phyloP scores from a whole-genome alignment of 2,329 filamentous ascomycete species.

The Botrytis paeoniae region DNA sequence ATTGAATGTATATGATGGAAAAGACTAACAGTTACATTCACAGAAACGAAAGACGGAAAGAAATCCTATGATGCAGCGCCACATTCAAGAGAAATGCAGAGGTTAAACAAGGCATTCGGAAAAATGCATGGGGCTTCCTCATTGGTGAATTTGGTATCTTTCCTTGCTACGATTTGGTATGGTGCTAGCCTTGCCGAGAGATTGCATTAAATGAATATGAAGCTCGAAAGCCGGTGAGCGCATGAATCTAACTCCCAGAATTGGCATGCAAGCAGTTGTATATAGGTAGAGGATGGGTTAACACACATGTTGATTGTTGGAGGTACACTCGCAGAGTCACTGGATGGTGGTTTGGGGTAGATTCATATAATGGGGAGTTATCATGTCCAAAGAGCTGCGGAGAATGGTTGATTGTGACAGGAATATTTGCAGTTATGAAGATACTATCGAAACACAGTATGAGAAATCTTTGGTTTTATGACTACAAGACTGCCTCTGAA shows the following conservation, averaged over 20 bases:
- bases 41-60: constrained; percentile 85
- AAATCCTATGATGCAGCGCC: constrained; percentile 75
- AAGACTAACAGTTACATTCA: background rate
- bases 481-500: background rate
- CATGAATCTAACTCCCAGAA: background rate
- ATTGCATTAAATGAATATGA: constrained; percentile 26
- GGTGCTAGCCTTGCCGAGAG: constrained; percentile 60
- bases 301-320: background rate
- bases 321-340: background rate
- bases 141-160: constrained; percentile 69
- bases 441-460: background rate
- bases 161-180: constrained; percentile 71
- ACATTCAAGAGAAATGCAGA: constrained; percentile 80
- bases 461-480: background rate
- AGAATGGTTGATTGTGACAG: background rate
- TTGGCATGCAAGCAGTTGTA: background rate
- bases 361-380: background rate
- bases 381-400: background rate
- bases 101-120: constrained; percentile 74
- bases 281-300: background rate
- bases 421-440: background rate
- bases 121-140: constrained; percentile 79
- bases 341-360: background rate
- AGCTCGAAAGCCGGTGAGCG: background rate
- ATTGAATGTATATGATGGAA: background rate